phyloP scores from a whole-genome alignment of 768 basidiomycete species.

The Xanthoconium stramineum region DNA sequence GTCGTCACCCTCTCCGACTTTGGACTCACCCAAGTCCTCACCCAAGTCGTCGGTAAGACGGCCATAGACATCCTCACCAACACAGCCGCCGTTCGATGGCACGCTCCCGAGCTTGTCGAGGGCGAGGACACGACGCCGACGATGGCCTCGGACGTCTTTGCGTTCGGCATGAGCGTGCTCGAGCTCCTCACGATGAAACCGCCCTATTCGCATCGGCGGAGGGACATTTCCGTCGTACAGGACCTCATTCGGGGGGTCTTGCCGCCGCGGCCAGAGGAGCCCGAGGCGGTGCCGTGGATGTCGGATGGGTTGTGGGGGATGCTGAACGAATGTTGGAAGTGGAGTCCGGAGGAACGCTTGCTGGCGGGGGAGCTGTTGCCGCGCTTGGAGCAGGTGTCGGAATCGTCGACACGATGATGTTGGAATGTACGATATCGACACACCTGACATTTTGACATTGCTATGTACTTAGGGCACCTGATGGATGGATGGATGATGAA shows the following conservation, averaged over 20 bases:
- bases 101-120: constrained; percentile 57
- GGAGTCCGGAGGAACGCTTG: constrained; percentile 37
- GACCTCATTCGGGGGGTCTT: constrained; percentile 38
- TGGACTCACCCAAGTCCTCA: constrained; percentile 59
- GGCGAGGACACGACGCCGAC: constrained; percentile 42
- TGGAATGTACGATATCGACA: background rate
- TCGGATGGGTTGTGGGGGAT: constrained; percentile 47
- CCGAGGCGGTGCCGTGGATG: constrained; percentile 35
- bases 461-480: too few relatives aligned
- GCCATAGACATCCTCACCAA: constrained; percentile 45
- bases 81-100: constrained; percentile 52
- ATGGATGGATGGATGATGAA: too few relatives aligned
- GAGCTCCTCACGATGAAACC: constrained; percentile 51
- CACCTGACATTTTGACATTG: background rate
- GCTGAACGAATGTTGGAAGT: constrained; percentile 47
- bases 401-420: background rate
- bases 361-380: constrained; percentile 35
- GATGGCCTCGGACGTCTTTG: constrained; percentile 51
- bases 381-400: constrained; percentile 12
- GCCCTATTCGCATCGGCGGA: constrained; percentile 49
- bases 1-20: constrained; percentile 61
- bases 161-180: constrained; percentile 58
- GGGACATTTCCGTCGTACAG: constrained; percentile 49
- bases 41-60: constrained; percentile 50
- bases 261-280: constrained; percentile 43